Evolutionary conservation across 305 asterid genomes (phyloP).

Genomic region (Solanum hybrid): DNA sequence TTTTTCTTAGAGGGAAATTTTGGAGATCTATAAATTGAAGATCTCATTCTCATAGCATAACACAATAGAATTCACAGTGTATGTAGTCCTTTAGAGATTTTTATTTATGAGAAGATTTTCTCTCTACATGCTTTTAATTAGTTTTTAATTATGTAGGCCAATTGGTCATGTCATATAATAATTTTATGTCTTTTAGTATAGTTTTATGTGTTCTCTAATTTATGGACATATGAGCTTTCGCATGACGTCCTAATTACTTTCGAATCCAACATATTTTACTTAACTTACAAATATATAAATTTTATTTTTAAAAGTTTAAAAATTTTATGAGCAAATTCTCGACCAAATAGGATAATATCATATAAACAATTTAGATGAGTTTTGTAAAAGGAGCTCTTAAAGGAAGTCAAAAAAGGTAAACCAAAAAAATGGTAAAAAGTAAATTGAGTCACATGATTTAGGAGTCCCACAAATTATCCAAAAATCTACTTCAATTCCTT

Average conservation of each 20-base stretch:
- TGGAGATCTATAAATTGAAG: background rate
- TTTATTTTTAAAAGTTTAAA: no score
- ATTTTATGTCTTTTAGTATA: background rate
- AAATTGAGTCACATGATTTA: background rate
- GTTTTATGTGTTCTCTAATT: background rate
- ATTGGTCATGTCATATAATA: background rate
- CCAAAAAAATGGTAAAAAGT: background rate
- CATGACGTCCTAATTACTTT: background rate
- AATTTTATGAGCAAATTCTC: background rate
- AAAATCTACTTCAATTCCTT: background rate
- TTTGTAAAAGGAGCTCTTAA: background rate
- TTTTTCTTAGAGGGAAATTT: background rate
- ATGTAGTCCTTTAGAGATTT: background rate
- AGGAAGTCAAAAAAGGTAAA: background rate
- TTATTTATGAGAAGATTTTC: no score
- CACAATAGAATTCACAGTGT: background rate
- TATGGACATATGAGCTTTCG: background rate
- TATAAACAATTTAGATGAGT: background rate
- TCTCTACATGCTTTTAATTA: background rate
- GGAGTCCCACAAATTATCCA: conserved; percentile 1
- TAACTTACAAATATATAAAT: no score
- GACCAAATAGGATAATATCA: background rate
- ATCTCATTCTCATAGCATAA: background rate
- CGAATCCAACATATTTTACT: background rate
- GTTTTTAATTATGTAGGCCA: background rate